Percentiles rank a stretch among this genome's conserved stretches.
These are phyloP conservation scores for Leishmania turanica DNA, from an alignment of 208 protist species.

Conservation along the genomic window DNA sequence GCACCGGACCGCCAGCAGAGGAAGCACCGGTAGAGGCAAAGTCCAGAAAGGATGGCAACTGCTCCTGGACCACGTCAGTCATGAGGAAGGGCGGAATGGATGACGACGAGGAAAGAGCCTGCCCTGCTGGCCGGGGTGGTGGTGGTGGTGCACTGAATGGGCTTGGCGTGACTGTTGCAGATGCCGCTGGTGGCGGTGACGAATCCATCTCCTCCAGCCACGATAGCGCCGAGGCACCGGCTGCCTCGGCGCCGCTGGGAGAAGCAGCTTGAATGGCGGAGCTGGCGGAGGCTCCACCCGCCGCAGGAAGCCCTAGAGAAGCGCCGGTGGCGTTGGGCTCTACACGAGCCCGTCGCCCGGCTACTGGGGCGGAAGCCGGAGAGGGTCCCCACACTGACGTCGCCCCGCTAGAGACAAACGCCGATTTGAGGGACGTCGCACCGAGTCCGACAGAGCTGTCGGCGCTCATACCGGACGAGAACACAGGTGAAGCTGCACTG, in stretches of 20 bases:
- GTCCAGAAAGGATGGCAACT: slow-evolving; percentile 24
- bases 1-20: not conserved
- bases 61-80: not conserved
- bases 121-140: not conserved
- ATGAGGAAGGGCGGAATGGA: not conserved
- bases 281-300: not conserved
- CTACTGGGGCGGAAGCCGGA: slow-evolving; percentile 16
- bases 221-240: slow-evolving; percentile 10
- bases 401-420: not conserved
- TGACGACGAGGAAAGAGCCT: not conserved
- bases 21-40: slow-evolving; percentile 7
- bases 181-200: not conserved
- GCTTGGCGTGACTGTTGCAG: not conserved
- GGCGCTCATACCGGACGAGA: slow-evolving; percentile 3
- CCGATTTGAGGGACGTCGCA: not conserved
- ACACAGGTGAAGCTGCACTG: not conserved
- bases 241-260: not conserved
- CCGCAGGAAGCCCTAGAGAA: not conserved
- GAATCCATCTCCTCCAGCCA: slow-evolving; percentile 27
- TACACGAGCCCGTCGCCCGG: slow-evolving; percentile 27
- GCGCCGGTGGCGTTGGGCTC: not conserved
- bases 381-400: slow-evolving; percentile 6
- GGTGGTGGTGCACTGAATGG: not conserved
- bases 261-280: not conserved
- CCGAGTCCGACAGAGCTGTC: slow-evolving; percentile 2